Percentiles rank a stretch among this genome's conserved stretches.
Evolutionary conservation across 805 yeast species (phyloP).

Genomic region (Yamadazyma phyllophila): DNA sequence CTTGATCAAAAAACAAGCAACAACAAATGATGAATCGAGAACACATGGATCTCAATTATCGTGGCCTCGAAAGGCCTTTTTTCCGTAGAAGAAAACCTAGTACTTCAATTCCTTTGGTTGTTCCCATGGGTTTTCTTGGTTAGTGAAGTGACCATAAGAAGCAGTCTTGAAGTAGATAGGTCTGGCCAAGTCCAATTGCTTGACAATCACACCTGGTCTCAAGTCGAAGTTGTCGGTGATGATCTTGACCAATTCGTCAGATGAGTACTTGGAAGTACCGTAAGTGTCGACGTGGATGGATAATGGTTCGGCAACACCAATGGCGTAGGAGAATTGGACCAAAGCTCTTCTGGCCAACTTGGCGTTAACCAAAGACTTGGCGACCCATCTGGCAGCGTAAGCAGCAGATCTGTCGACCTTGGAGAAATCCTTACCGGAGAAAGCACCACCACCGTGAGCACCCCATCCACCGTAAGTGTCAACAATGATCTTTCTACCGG

Average conservation of each 20-base stretch:
- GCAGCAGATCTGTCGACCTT: constrained; percentile 99
- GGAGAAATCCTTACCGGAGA: constrained; percentile 99
- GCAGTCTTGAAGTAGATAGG: constrained; percentile 99
- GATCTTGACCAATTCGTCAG: constrained; percentile 87
- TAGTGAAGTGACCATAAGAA: constrained; percentile 98
- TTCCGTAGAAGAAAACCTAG: constrained; percentile 28
- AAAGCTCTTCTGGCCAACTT: constrained; percentile 95
- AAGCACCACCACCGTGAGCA: constrained; percentile 99
- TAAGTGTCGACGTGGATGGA: constrained; percentile 96
- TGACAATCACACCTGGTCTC: constrained; percentile 99
- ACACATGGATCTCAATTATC: too few relatives aligned
- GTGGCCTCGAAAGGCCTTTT: not conserved
- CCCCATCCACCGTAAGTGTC: constrained; percentile 99
- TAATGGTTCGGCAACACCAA: constrained; percentile 99
- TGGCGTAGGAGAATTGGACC: constrained; percentile 98
- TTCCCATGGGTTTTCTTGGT: constrained; percentile 99
- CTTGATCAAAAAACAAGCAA: constrained; percentile 10
- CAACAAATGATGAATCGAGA: not conserved
- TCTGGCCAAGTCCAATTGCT: constrained; percentile 94
- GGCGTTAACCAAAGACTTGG: constrained; percentile 94
- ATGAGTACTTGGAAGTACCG: constrained; percentile 91
- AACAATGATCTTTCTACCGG: constrained; percentile 99
- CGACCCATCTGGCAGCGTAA: constrained; percentile 99
- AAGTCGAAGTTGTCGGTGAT: constrained; percentile 94
- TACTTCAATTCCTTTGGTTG: constrained; percentile 78